Base-by-base conservation (phyloP, 768 basidiomycete genomes). In the Calocybe cyanea region DNA sequence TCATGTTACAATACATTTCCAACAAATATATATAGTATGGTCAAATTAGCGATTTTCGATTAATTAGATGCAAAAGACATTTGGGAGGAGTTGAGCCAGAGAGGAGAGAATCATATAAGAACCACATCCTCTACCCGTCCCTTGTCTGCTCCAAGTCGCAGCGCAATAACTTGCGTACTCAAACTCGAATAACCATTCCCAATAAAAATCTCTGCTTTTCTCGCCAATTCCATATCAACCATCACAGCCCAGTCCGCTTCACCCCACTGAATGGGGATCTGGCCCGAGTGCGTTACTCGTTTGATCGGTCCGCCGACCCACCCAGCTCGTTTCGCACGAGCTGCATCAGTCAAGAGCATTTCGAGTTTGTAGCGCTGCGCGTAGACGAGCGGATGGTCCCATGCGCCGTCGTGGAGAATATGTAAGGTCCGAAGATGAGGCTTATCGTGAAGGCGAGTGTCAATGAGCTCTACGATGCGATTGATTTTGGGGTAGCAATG, bases 171-270 rank as follows among this genome's bases (percentile, higher is more conserved):
- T 49, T 72, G 70, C 0, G 73, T 66, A 52, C 66, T 71, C 42
- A 76, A 54, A 50, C 71, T 75, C 20, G 75, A 76, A 50, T 70
- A 76, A 8, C 73, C 72, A 54, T 72, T 76, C 10, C 73, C 75
- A 31, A 76, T 63, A 41, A 75, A 75, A 6, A 68, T 63, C 30
- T 67, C 65, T 7, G 74, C 72, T 24, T 61, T 60, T 41, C 66
- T 62, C 4, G 70, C 75, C 28, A 76, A 50, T 53, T 76, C 72
- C 33, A 73, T 67, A 57, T 76, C 75, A 6, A 70, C 70, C 40
- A 64, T 65, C 11, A 73, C 72, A 15, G 61, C 58, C 61, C 67
- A 75, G 47, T 76, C 74, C 19, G 54, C 55, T 57, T 75, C 72
- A 1, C 71, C 71, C 57, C 62, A 57, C 18, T 52, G 45, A 10